phyloP scores from a whole-genome alignment of 2,329 filamentous ascomycete species.

The Raffaelea arxii region DNA sequence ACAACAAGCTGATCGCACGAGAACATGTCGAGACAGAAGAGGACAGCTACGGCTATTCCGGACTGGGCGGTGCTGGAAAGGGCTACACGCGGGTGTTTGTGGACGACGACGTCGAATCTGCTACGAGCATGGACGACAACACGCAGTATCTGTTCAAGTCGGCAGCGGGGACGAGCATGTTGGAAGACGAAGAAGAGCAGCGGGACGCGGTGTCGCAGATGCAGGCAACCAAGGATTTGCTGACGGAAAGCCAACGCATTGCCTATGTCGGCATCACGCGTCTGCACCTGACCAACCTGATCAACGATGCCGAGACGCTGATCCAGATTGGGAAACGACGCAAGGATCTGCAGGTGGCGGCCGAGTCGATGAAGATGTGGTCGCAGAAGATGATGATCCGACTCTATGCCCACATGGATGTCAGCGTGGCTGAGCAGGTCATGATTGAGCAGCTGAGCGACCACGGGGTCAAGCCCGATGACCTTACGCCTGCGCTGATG shows the following conservation, averaged over 20 bases:
- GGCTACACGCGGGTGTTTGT: constrained; percentile 93
- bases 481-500: constrained; percentile 80
- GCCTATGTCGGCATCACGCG: constrained; percentile 90
- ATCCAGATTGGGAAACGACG: constrained; percentile 52
- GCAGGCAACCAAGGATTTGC: constrained; percentile 87
- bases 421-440: constrained; percentile 80
- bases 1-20: constrained; percentile 75
- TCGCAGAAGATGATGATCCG: constrained; percentile 97
- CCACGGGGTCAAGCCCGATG: constrained; percentile 77
- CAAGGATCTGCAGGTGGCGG: constrained; percentile 59
- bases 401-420: constrained; percentile 93
- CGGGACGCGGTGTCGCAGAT: constrained; percentile 83
- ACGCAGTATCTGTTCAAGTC: constrained; percentile 86
- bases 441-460: constrained; percentile 98
- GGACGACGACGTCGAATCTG: constrained; percentile 88
- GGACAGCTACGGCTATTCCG: constrained; percentile 58
- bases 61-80: constrained; percentile 80
- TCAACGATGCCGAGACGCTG: constrained; percentile 54
- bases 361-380: constrained; percentile 88
- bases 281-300: constrained; percentile 70
- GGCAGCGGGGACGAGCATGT: constrained; percentile 42
- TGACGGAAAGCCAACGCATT: constrained; percentile 91
- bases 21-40: constrained; percentile 66
- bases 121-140: constrained; percentile 94
- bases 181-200: constrained; percentile 68